Evolutionary conservation across 2,329 filamentous ascomycete species (phyloP).

Genomic region (Paraphoma sp.): DNA sequence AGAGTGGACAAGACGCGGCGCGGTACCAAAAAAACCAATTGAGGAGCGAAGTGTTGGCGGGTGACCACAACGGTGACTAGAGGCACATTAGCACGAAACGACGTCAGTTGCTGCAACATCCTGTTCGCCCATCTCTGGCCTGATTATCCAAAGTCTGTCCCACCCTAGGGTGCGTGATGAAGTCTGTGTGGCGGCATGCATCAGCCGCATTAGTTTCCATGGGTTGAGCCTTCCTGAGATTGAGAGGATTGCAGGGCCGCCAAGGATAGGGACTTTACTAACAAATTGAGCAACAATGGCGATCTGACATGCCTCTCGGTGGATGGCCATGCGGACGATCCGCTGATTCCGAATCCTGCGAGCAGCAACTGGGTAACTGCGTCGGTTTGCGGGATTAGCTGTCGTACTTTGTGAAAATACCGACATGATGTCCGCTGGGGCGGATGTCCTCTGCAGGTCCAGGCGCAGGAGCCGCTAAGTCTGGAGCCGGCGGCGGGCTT

Average conservation of each 20-base stretch:
- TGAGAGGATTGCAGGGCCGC: slow-evolving; percentile 1
- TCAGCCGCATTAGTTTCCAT: slow-evolving; percentile 18
- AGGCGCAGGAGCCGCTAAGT: slow-evolving; percentile 14
- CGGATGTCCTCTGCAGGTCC: slow-evolving; percentile 18
- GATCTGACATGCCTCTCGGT: background rate
- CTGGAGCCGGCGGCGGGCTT: slow-evolving; percentile 25
- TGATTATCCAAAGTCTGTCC: slow-evolving; percentile 4
- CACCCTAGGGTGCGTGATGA: slow-evolving; percentile 7
- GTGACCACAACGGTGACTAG: slow-evolving; percentile 22
- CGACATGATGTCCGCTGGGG: slow-evolving; percentile 15
- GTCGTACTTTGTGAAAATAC: slow-evolving; percentile 5
- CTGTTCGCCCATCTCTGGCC: slow-evolving; percentile 2
- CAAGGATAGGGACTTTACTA: background rate
- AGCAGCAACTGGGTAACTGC: slow-evolving; percentile 14
- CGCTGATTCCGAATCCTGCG: background rate
- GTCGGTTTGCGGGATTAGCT: slow-evolving; percentile 27
- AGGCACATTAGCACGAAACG: slow-evolving; percentile 5
- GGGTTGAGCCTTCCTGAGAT: slow-evolving; percentile 17
- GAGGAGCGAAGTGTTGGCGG: slow-evolving; percentile 1
- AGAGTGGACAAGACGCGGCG: background rate
- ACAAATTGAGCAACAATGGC: background rate
- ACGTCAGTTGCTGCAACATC: background rate
- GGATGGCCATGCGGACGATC: background rate
- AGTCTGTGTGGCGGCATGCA: slow-evolving; percentile 15
- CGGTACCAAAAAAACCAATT: background rate